Percentiles rank a stretch among this genome's conserved stretches.
Evolutionary conservation across 805 yeast species (phyloP).

Genomic region (Wickerhamomyces hampshirensis): DNA sequence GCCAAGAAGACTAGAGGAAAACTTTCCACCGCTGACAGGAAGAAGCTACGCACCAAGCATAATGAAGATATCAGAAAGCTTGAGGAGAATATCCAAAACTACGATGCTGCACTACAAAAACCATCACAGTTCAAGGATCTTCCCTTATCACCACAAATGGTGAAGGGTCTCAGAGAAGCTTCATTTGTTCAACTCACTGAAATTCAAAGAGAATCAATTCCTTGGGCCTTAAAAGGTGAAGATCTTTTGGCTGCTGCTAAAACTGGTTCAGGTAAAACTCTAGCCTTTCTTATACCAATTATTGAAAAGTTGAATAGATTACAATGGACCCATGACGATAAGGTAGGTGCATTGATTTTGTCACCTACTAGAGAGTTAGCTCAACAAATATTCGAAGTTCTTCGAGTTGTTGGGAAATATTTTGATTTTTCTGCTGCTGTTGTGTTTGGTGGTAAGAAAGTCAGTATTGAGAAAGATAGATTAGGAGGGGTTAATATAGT

Average conservation of each 20-base stretch:
- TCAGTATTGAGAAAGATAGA: slow-evolving; percentile 69
- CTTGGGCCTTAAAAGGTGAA: slow-evolving; percentile 69
- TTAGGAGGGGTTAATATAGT: slow-evolving; percentile 70
- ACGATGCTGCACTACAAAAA: slow-evolving; percentile 37
- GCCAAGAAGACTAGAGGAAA: slow-evolving; percentile 29
- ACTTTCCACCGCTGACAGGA: slow-evolving; percentile 31
- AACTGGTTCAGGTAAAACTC: slow-evolving; percentile 95
- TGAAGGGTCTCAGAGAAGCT: slow-evolving; percentile 72
- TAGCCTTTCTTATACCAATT: slow-evolving; percentile 82
- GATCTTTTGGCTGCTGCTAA: slow-evolving; percentile 96
- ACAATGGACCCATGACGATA: slow-evolving; percentile 30
- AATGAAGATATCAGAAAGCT: slow-evolving; percentile 35
- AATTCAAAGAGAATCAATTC: slow-evolving; percentile 77
- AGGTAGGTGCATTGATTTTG: slow-evolving; percentile 65
- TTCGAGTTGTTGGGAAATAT: slow-evolving; percentile 52
- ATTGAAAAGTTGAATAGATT: slow-evolving; percentile 58
- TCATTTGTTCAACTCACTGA: slow-evolving; percentile 79
- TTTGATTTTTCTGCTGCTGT: slow-evolving; percentile 59
- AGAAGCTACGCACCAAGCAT: slow-evolving; percentile 33
- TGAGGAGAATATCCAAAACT: slow-evolving; percentile 47
- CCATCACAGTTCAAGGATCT: slow-evolving; percentile 62
- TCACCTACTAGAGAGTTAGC: slow-evolving; percentile 70
- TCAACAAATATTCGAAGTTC: slow-evolving; percentile 65
- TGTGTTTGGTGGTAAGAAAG: slow-evolving; percentile 59
- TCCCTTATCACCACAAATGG: slow-evolving; percentile 64